phyloP scores from a whole-genome alignment of 1,139 yeast genomes.

The Lodderomyces pseudojiufengensis region DNA sequence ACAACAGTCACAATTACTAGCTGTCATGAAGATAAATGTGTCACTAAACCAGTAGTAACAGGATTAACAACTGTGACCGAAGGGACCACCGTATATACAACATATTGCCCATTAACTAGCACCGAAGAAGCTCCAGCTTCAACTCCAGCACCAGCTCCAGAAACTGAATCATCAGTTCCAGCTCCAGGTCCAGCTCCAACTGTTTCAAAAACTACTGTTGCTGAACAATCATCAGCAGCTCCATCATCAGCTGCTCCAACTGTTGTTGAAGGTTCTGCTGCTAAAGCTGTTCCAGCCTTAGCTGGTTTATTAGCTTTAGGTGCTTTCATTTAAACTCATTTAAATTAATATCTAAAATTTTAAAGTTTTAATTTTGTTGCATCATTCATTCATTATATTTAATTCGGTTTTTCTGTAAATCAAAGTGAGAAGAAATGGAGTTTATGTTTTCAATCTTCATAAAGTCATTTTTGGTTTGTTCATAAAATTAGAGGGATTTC shows the following conservation, averaged over 20 bases:
- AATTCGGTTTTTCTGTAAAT: no score
- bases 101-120: slow-evolving; percentile 45
- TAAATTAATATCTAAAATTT: not conserved
- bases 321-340: slow-evolving; percentile 41
- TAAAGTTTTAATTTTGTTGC: no score
- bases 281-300: slow-evolving; percentile 43
- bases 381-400: no score
- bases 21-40: slow-evolving; percentile 37
- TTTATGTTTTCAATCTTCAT: no score
- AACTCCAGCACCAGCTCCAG: slow-evolving; percentile 2
- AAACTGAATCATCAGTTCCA: slow-evolving; percentile 8
- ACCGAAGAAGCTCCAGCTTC: slow-evolving; percentile 13
- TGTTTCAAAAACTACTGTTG: slow-evolving; percentile 19
- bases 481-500: no score
- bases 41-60: slow-evolving; percentile 30
- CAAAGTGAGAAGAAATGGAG: no score
- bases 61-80: slow-evolving; percentile 44
- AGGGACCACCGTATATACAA: slow-evolving; percentile 44
- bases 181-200: slow-evolving; percentile 13
- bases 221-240: slow-evolving; percentile 16
- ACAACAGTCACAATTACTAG: slow-evolving; percentile 48
- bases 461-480: no score
- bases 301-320: slow-evolving; percentile 5
- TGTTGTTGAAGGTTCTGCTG: slow-evolving; percentile 38
- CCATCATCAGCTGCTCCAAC: slow-evolving; percentile 31